A percentile compares a stretch with the other conserved stretches of the same genome.
Conservation (phyloP, 345 rosid genomes). For the Dovyalis caffra region DNA sequence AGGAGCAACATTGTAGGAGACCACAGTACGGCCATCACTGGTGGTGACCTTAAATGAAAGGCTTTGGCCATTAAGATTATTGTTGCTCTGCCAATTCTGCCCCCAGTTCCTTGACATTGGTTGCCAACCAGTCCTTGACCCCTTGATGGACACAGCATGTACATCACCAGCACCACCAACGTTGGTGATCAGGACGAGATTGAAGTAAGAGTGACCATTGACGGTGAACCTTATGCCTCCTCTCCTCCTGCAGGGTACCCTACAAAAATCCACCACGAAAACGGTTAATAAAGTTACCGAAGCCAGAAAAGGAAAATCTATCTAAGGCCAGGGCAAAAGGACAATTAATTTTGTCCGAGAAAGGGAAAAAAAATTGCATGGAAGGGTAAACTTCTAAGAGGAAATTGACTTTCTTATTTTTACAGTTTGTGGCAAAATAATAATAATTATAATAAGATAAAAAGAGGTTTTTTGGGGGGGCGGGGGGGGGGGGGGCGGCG, state of each 20-base stretch:
- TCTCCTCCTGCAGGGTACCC: conserved; percentile 27
- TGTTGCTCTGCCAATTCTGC: conserved; percentile 33
- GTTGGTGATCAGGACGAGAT: conserved; percentile 27
- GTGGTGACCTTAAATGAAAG: conserved; percentile 33
- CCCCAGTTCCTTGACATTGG: conserved; percentile 35
- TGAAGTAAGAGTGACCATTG: conserved; percentile 31
- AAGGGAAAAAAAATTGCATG: not conserved
- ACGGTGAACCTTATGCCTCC: conserved; percentile 32
- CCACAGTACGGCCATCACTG: conserved; percentile 24
- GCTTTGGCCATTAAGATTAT: conserved; percentile 22
- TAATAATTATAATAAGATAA: too few relatives aligned
- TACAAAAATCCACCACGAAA: conserved; percentile 5
- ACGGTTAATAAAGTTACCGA: not conserved
- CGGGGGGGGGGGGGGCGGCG: too few relatives aligned
- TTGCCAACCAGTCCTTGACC: conserved; percentile 30
- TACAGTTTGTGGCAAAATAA: not conserved
- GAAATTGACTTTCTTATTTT: not conserved
- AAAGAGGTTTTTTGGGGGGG: too few relatives aligned
- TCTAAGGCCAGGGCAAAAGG: not conserved
- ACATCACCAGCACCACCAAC: conserved; percentile 33
- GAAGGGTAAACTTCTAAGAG: not conserved
- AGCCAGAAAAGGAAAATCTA: not conserved
- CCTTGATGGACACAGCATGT: conserved; percentile 21
- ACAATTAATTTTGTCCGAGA: not conserved
- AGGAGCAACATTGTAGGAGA: conserved; percentile 25